Evolutionary conservation across 805 yeast genomes (phyloP).

Genomic region (Wickerhamomyces alni): DNA sequence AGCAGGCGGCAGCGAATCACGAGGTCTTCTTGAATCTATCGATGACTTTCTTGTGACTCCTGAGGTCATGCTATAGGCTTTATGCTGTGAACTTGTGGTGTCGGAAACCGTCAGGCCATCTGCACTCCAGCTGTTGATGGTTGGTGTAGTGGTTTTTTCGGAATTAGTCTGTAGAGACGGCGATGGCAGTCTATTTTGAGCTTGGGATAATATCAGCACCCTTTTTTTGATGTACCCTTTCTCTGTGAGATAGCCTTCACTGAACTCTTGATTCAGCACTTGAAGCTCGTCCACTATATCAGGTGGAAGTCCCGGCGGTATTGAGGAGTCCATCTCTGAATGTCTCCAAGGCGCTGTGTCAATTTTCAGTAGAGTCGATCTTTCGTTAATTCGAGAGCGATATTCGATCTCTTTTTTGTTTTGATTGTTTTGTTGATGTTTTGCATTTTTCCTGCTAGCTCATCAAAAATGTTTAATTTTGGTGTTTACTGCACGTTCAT

Average conservation of each 20-base stretch:
- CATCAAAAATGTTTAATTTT: no score
- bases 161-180: background rate
- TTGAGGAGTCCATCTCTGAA: constrained; percentile 18
- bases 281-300: constrained; percentile 23
- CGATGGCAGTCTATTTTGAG: constrained; percentile 3
- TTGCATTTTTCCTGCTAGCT: no score
- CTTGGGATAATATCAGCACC: constrained; percentile 29
- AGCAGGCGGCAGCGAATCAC: constrained; percentile 28
- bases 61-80: constrained; percentile 21
- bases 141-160: background rate
- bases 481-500: no score
- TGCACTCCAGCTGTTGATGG: constrained; percentile 2
- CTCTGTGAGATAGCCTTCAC: constrained; percentile 67
- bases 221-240: constrained; percentile 67
- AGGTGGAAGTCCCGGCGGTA: constrained; percentile 18
- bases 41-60: constrained; percentile 24
- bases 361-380: no score
- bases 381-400: no score
- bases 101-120: constrained; percentile 2
- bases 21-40: constrained; percentile 22
- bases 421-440: no score
- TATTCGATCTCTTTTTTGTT: no score
- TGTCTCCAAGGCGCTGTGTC: no score
- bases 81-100: constrained; percentile 11
- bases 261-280: constrained; percentile 42